These are phyloP conservation scores for Alternaria conjuncta DNA, from an alignment of 2,329 filamentous ascomycete genomes.

Conservation along the genomic window DNA sequence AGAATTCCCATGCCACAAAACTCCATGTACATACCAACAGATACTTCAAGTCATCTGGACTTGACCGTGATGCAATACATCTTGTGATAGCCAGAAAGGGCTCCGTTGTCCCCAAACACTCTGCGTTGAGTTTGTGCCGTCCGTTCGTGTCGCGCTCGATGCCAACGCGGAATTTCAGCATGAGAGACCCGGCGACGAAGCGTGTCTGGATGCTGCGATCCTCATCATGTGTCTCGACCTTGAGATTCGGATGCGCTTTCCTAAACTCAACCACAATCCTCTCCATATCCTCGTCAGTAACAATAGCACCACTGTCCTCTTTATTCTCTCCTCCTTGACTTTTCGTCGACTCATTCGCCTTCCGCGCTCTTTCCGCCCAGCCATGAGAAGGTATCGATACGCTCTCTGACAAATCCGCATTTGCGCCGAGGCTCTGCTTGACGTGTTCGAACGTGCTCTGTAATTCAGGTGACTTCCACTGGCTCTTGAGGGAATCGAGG, in stretches of 20 bases:
- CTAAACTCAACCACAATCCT: slow-evolving; percentile 34
- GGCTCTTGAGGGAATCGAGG: slow-evolving; percentile 46
- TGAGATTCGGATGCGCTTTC: slow-evolving; percentile 35
- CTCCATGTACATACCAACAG: slow-evolving; percentile 38
- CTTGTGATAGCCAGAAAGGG: slow-evolving; percentile 40
- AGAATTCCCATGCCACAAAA: not conserved
- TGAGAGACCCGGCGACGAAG: slow-evolving; percentile 32
- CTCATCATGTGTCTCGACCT: slow-evolving; percentile 33
- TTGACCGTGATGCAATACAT: slow-evolving; percentile 43
- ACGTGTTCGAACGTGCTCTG: slow-evolving; percentile 44
- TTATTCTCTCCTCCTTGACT: slow-evolving; percentile 8
- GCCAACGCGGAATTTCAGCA: slow-evolving; percentile 36
- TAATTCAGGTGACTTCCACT: slow-evolving; percentile 48
- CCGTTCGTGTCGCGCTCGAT: slow-evolving; percentile 37
- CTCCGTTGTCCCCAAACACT: slow-evolving; percentile 39
- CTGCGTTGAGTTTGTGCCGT: slow-evolving; percentile 33
- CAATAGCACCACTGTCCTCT: slow-evolving; percentile 11
- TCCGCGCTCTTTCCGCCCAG: slow-evolving; percentile 44
- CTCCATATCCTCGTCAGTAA: slow-evolving; percentile 31
- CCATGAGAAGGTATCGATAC: slow-evolving; percentile 46
- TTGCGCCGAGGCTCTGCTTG: slow-evolving; percentile 44
- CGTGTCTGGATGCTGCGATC: slow-evolving; percentile 35
- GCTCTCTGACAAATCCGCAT: slow-evolving; percentile 48
- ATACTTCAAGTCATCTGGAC: slow-evolving; percentile 38
- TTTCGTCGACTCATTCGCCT: slow-evolving; percentile 24